Evolutionary conservation across 352 stramenopile species (phyloP), one percentile per base, ranked within the genome.

Genomic region (Phytophthora uliginosa): DNA sequence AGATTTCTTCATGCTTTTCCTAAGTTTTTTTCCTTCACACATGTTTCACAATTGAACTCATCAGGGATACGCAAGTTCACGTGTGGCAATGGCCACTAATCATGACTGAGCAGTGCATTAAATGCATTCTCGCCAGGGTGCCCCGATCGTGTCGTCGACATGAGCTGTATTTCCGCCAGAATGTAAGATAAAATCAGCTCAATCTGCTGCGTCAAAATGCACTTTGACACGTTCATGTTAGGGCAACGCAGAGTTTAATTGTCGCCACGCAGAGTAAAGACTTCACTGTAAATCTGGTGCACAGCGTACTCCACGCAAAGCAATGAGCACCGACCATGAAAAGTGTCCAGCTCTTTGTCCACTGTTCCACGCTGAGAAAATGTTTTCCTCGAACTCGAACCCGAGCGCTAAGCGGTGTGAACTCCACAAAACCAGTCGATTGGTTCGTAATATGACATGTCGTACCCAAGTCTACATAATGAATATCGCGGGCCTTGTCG

Each of bases 391-490:
- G 47, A 47, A 66, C 59, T 15, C 59, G 48, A 26, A 66, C 36
- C 26, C 17, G 36, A 12, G 48, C 61, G 53, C 34, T 68, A 4
- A 60, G 13, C 15, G 34, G 50, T 24, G 51, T 60, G 28, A 68
- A 68, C 4, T 47, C 26, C 7, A 68, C 36, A 17, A 68, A 60
- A 68, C 60, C 51, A 31, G 18, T 60, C 31, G 42, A 10, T 20
- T 59, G 51, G 20, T 68, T 68, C 20, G 61, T 9, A 7, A 68
- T 60, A 48, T 68, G 50, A 52, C 51, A 60, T 3, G 61, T 20
- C 13, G 61, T 51, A 33, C 61, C 61, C 24, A 34, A 60, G 34
- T 67, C 59, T 13, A 66, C 31, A 17, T 66, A 59, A 48, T 48
- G 59, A 4, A 22, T 18, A 20, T 59, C 42, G n/a, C 33, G 48